Evolutionary conservation across 2,329 filamentous ascomycete genomes (phyloP), one percentile per base, ranked within the genome.

Genomic region (Fusarium anthophilum): DNA sequence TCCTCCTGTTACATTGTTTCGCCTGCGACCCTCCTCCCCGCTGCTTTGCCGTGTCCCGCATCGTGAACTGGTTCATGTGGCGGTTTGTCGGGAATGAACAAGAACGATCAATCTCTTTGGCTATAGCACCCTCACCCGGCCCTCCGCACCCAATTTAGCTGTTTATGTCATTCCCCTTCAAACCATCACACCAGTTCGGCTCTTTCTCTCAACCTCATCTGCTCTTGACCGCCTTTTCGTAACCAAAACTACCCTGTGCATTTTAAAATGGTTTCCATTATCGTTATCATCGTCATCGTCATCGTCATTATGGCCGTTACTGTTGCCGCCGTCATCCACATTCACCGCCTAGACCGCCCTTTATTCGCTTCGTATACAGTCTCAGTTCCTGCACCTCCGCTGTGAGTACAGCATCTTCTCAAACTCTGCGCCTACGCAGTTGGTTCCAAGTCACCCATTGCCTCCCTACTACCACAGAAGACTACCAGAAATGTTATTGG

Each of bases 241-340:
- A 39, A 38, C 26, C 58, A 61, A 55, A 48, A 54, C 13, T 55
- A 58, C 66, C 43, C 55, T 61, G 50, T 30, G 24, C 55, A 56
- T 53, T 61, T 60, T 63, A 41, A 48, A 57, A 56, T 28, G 30
- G 45, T 47, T 48, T 56, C 51, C 38, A 56, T 72, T 63, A 50
- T 68, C 55, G 50, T 72, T 41, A 50, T 75, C 63, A 51, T 72
- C 70, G 35, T 70, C 55, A 53, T 71, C 55, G 35, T 73, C 69
- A 55, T 72, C 56, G 37, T 73, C 70, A 55, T 74, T 55, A 69
- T 63, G 55, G 55, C 65, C 60, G 53, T 67, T 39, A 53, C 55
- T 48, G 47, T 70, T 26, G 47, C 55, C 50, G 48, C 57, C 58
- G 38, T 72, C 55, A 41, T 53, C 53, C 48, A 22, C 26, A 28